phyloP scores from a whole-genome alignment of 108 stramenopile species.

The Nannochloropsis granulata region DNA sequence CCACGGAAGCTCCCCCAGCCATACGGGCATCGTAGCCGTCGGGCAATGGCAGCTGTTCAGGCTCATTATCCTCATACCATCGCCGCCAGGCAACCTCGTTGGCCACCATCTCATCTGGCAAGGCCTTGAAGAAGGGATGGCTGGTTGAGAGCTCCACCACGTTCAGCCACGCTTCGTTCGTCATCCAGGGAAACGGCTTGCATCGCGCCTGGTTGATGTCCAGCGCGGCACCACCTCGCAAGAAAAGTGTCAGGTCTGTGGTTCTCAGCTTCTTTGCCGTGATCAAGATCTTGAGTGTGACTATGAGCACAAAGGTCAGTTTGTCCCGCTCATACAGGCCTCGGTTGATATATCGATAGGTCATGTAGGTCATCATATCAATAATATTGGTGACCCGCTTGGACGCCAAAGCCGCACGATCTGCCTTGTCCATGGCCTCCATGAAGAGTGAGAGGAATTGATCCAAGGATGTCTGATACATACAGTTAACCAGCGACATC shows the following conservation, averaged over 20 bases:
- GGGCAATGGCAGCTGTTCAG: constrained; percentile 60
- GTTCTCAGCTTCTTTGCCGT: constrained; percentile 51
- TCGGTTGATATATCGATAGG: constrained; percentile 75
- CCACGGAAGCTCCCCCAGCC: background rate
- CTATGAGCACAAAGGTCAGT: constrained; percentile 62
- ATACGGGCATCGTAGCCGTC: background rate
- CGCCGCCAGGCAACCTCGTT: constrained; percentile 60
- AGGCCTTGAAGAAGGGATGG: constrained; percentile 55
- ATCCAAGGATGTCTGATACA: constrained; percentile 76
- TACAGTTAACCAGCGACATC: constrained; percentile 62
- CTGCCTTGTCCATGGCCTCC: constrained; percentile 65
- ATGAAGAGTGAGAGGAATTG: constrained; percentile 73
- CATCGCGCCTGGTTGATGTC: constrained; percentile 54
- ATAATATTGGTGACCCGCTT: constrained; percentile 77
- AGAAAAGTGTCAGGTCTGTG: constrained; percentile 55
- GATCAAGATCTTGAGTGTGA: constrained; percentile 71
- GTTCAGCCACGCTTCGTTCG: constrained; percentile 67
- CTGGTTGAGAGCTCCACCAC: constrained; percentile 53
- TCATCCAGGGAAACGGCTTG: constrained; percentile 75
- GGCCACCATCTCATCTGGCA: constrained; percentile 55
- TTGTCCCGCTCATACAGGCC: constrained; percentile 79
- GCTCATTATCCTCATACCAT: constrained; percentile 76
- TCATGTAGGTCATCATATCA: constrained; percentile 73
- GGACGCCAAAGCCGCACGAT: constrained; percentile 58
- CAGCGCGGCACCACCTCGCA: constrained; percentile 68